These are phyloP conservation scores for Apium graveolens DNA, from an alignment of 129 eudicot species.

Conservation along the genomic window DNA sequence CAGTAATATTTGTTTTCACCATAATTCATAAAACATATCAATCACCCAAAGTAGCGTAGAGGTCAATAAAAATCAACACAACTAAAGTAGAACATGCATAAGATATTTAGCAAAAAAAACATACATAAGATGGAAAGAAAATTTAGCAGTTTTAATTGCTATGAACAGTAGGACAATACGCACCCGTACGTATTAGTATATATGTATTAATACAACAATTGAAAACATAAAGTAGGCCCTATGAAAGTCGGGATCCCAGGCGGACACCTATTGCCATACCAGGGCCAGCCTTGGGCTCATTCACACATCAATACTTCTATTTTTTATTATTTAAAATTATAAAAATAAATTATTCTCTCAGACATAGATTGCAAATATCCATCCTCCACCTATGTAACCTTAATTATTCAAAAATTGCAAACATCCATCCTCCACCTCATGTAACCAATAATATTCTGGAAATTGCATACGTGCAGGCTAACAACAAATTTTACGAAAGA, in stretches of 20 bases:
- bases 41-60: neutral
- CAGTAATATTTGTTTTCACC: neutral
- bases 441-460: neutral
- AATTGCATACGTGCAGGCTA: neutral
- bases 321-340: too few species aligned
- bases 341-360: too few species aligned
- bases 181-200: neutral
- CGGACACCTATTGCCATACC: too few species aligned
- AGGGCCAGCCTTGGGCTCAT: too few species aligned
- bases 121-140: neutral
- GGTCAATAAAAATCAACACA: neutral
- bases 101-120: too few species aligned
- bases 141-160: neutral
- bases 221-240: too few species aligned
- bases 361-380: neutral
- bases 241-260: too few species aligned
- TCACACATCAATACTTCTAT: too few species aligned
- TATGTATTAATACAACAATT: too few species aligned
- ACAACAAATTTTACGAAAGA: too few species aligned
- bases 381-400: neutral
- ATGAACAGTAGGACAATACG: too few species aligned
- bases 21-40: neutral
- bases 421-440: neutral
- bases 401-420: too few species aligned
- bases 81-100: neutral